Evolutionary conservation across 495 filamentous ascomycete genomes (phyloP), one percentile per base, ranked within the genome.

Genomic region (Lophiostoma macrostomum): DNA sequence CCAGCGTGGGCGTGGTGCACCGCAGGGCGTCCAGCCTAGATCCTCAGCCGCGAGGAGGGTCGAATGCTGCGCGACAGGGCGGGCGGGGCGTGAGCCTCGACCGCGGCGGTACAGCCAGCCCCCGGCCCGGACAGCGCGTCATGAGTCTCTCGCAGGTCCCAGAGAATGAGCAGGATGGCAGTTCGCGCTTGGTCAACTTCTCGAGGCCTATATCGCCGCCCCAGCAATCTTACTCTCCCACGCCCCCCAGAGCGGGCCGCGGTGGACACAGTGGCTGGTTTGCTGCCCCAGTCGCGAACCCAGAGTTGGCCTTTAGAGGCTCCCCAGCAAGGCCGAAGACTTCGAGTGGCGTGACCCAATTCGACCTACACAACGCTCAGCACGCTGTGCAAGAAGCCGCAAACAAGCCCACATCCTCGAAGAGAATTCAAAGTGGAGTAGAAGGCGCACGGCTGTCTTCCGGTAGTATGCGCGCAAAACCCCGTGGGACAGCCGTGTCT

Each of bases 181-280:
- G 82, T 63, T 74, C 80, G 58, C 80, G 73, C 34, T 90, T 86
- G 2, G 74, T 91, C 59, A 95, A 96, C 69, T 94, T 93, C 62
- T 96, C 90, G 5, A 88, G 90, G 31, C 90, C 90, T 3, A 82
- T 81, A 77, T 77, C 60, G 71, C 78, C 43, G 42, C 66, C 66
- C 47, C 59, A 67, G n/a, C 73, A 73, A 7, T 64, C 67, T 25
- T 68, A 73, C 2, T 56, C 48, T 19, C 61, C 67, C 14, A 65
- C 61, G 22, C 34, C 65, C 14, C 63, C 64, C 20, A 65, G 67
- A 23, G 66, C 66, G 24, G 28, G 56, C 19, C 50, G 47, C 36
- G 47, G 54, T 39, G 30, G 56, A 18, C 31, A 55, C 50, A 52
- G 48, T 46, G 55, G 58, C 45, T 71, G 66, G 66, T 50, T 81